Conservation (phyloP, 2,329 filamentous ascomycete species). For the Waltergamsia citrina region DNA sequence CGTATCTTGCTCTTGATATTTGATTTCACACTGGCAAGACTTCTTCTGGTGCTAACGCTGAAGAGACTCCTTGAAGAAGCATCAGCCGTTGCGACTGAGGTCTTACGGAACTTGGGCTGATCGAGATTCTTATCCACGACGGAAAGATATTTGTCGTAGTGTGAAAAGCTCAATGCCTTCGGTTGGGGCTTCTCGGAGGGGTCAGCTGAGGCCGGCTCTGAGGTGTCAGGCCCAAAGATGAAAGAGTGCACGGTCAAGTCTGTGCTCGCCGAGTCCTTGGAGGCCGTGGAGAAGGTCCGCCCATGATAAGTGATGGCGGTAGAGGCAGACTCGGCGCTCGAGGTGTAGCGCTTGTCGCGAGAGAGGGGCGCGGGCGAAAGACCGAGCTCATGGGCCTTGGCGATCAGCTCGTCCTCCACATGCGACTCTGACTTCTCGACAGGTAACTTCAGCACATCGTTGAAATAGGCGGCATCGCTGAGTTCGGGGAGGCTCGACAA, state of each 20-base stretch:
- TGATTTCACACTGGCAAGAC: slow-evolving; percentile 34
- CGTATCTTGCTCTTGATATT: slow-evolving; percentile 32
- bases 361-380: slow-evolving; percentile 18
- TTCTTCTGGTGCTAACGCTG: slow-evolving; percentile 33
- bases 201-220: slow-evolving; percentile 5
- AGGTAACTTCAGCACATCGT: slow-evolving; percentile 26
- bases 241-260: slow-evolving; percentile 33
- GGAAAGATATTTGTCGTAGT: slow-evolving; percentile 42
- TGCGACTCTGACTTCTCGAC: slow-evolving; percentile 24
- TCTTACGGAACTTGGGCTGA: slow-evolving; percentile 28
- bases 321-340: slow-evolving; percentile 32
- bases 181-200: slow-evolving; percentile 13
- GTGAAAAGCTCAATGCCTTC: slow-evolving; percentile 33
- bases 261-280: slow-evolving; percentile 29
- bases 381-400: slow-evolving; percentile 23
- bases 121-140: slow-evolving; percentile 31
- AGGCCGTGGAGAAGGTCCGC: slow-evolving; percentile 34
- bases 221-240: slow-evolving; percentile 16
- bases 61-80: slow-evolving; percentile 28
- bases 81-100: slow-evolving; percentile 17
- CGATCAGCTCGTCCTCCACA: slow-evolving; percentile 25
- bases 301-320: slow-evolving; percentile 27
- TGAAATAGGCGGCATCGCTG: slow-evolving; percentile 26
- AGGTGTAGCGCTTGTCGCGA: slow-evolving; percentile 24
- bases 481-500: slow-evolving; percentile 23